These are phyloP conservation scores for Aspergillus caelatus DNA, from an alignment of 2,329 filamentous ascomycete species.

Conservation along the genomic window DNA sequence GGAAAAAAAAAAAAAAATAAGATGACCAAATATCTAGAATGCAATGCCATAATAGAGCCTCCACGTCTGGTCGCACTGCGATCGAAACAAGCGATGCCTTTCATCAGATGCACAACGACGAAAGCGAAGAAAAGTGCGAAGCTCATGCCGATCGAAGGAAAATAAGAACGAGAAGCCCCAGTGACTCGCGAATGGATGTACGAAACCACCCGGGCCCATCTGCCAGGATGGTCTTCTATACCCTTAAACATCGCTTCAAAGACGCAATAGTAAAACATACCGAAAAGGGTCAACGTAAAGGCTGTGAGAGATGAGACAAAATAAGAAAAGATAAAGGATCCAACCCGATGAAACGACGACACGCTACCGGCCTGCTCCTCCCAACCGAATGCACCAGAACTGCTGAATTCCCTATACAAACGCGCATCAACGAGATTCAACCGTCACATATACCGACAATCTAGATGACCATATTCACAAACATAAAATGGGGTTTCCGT, in stretches of 20 bases:
- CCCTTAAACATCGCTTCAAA: conserved; percentile 30
- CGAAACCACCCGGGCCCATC: conserved; percentile 22
- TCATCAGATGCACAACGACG: conserved; percentile 4
- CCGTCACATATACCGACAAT: conserved; percentile 42
- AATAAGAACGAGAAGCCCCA: conserved; percentile 9
- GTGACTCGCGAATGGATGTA: conserved; percentile 18
- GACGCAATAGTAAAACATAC: conserved; percentile 28
- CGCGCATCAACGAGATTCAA: conserved; percentile 43
- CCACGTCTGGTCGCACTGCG: conserved; percentile 15
- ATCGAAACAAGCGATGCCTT: conserved; percentile 12
- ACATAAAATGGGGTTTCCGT: conserved; percentile 25
- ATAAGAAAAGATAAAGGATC: conserved; percentile 23
- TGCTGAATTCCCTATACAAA: conserved; percentile 49
- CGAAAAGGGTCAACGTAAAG: conserved; percentile 26
- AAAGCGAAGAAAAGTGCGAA: conserved; percentile 12
- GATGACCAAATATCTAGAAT: conserved; percentile 31
- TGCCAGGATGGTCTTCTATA: conserved; percentile 25
- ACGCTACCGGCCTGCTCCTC: conserved; percentile 48
- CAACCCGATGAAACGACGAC: conserved; percentile 40
- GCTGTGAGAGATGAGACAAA: conserved; percentile 22
- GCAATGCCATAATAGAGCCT: conserved; percentile 26
- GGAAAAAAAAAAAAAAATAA: conserved; percentile 20
- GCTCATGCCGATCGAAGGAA: conserved; percentile 15
- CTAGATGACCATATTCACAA: conserved; percentile 42
- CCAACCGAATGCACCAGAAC: conserved; percentile 48